Base-by-base conservation (phyloP, 495 filamentous ascomycete genomes). In the Talaromyces nanjingensis region DNA sequence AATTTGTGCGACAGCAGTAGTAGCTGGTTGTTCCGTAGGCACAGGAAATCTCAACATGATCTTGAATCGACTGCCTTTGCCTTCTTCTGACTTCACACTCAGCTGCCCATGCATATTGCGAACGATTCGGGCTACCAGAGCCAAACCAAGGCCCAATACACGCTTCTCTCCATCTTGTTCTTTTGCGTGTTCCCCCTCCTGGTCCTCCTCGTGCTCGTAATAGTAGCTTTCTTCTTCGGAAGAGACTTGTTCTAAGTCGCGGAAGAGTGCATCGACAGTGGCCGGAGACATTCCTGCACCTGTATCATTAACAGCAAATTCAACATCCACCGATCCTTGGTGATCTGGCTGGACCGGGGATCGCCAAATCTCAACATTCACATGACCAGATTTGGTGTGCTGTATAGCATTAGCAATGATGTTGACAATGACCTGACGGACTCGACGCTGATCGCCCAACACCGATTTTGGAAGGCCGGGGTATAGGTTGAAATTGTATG, bases 41-140 rank as follows among this genome's bases (percentile, higher is more conserved):
- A 76, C 39, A 12, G 69, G 63, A 52, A 80, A 79, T 12, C 74
- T 71, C n/a, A 80, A 63, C 24, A 71, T 67, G 29, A 79, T 75
- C 63, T 80, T 83, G 67, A 98, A 96, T 31, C 89, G 82, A 33
- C 92, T 93, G 1, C 93, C 93, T 68, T 89, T 90, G 0, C 91
- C 90, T 71, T 89, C 84, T 71, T 96, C 91, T 0, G 92, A 96
- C 66, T 92, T 96, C 6, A 98, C 78, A 24, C 90, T 84, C 20
- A 98, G 73, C 65, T 97, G 93, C 0, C 93, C 93, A 61, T 93
- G 87, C 89, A 96, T 93, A 68, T 90, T 96, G n/a, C 85, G 83
- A 22, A 97, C 79, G 54, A 91, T 91, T 24, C 92, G 81, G 47
- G 93, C 89, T 2, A 96, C 92, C 12, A 96, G 78, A 2, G 93